These are phyloP conservation scores for Monosporascus sp. DNA, from an alignment of 2,329 filamentous ascomycete species.

Conservation along the genomic window DNA sequence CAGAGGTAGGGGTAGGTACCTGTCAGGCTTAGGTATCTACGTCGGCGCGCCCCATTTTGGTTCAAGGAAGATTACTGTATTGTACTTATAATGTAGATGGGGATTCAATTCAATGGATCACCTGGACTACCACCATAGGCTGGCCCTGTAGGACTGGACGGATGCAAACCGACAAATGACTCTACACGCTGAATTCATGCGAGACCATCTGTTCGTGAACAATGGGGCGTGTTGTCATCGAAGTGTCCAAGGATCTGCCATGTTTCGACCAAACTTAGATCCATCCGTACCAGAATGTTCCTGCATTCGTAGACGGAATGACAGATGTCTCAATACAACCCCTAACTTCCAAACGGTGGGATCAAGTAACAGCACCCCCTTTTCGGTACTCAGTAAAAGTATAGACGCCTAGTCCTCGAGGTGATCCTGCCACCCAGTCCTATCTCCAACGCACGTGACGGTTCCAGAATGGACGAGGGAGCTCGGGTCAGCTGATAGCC, in stretches of 20 bases:
- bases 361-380: no score
- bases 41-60: no score
- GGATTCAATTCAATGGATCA: background rate
- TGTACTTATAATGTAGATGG: background rate
- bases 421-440: background rate
- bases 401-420: background rate
- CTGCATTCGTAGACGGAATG: no score
- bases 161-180: background rate
- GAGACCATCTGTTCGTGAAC: background rate
- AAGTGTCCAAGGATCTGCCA: background rate
- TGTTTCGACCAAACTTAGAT: background rate
- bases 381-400: no score
- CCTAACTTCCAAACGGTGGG: no score
- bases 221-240: background rate
- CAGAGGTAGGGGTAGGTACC: background rate
- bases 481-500: background rate
- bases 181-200: background rate
- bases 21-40: no score
- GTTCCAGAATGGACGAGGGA: background rate
- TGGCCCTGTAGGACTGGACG: background rate
- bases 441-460: background rate
- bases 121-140: background rate
- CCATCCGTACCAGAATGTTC: no score
- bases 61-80: no score
- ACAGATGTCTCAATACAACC: no score